Evolutionary conservation across 805 yeast genomes (phyloP), one percentile per base, ranked within the genome.

Genomic region (Kazachstania taianensis): DNA sequence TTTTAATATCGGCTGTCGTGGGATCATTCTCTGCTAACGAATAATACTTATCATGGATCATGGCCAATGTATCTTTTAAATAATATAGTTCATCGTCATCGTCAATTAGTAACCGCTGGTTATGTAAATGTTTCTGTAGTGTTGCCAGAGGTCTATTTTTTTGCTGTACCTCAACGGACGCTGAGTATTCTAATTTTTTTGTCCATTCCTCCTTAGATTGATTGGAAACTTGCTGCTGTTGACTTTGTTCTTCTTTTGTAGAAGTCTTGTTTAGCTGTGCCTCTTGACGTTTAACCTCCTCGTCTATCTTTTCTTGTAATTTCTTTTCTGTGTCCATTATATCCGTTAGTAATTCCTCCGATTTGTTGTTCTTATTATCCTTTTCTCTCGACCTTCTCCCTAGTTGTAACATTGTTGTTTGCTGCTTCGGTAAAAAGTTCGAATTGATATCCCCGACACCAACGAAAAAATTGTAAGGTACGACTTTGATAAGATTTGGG

Each of bases 361-460:
- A 51, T 16, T 46, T 47, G 20, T 43, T 42, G 13, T 49, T 48
- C 15, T 32, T 32, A 19, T 20, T n/a, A 8, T 52, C 32, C 49
- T 59, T 24, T 40, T 49, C 30, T 36, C 57, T 38, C 37, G 57
- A 33, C 33, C 56, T 42, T 52, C 65, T 42, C 29, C 61, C 44
- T 41, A 50, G n/a, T 43, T 52, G 52, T 35, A 57, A 33, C 51
- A 78, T 68, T 5, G 92, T 87, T 1, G 83, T 61, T 44, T 68
- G 76, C 42, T 85, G 83, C 49, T 83, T 78, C 0, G 98, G 97
- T 38, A 92, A 63, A 52, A 86, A 86, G 45, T 85, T 79, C 15
- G 95, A 84, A 52, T 92, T 92, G 52, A 92, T 92, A 63, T 92
- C 98, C 20, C 98, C 98, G 38, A 89, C 85, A 8, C 97, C 97